These are phyloP conservation scores for Aspergillus mulundensis DNA, from an alignment of 495 filamentous ascomycete genomes.

Conservation along the genomic window DNA sequence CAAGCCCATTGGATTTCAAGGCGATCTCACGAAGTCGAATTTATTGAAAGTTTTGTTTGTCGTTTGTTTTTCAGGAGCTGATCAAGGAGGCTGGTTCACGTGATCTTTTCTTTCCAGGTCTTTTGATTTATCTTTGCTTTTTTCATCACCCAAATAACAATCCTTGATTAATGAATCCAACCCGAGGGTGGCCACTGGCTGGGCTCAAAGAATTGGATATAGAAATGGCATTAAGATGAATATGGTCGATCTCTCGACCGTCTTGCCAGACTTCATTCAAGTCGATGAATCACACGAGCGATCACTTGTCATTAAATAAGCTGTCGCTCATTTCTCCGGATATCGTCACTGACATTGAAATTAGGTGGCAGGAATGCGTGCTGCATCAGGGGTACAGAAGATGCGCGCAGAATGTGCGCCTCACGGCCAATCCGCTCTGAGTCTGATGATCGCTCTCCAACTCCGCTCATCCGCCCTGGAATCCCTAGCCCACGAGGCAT, in stretches of 20 bases:
- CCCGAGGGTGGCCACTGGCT: no score
- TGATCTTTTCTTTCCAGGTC: background rate
- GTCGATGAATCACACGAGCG: background rate
- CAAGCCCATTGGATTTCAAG: background rate
- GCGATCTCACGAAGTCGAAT: background rate
- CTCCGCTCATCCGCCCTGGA: background rate
- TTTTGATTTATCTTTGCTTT: no score
- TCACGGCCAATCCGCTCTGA: background rate
- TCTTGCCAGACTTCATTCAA: background rate
- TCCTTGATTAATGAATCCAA: no score
- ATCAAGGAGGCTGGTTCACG: background rate
- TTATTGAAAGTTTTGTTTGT: background rate
- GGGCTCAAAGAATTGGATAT: background rate
- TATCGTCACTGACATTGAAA: background rate
- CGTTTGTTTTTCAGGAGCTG: background rate
- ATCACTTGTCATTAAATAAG: background rate
- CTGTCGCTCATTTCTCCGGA: background rate
- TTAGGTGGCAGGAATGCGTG: background rate
- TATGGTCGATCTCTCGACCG: background rate
- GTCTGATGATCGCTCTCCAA: background rate
- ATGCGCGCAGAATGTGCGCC: background rate
- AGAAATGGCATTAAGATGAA: background rate
- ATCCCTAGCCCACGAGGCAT: no score
- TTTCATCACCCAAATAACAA: no score
- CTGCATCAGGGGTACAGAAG: background rate